phyloP scores from a whole-genome alignment of 2,329 filamentous ascomycete genomes.

The Paecilomyces formosus region DNA sequence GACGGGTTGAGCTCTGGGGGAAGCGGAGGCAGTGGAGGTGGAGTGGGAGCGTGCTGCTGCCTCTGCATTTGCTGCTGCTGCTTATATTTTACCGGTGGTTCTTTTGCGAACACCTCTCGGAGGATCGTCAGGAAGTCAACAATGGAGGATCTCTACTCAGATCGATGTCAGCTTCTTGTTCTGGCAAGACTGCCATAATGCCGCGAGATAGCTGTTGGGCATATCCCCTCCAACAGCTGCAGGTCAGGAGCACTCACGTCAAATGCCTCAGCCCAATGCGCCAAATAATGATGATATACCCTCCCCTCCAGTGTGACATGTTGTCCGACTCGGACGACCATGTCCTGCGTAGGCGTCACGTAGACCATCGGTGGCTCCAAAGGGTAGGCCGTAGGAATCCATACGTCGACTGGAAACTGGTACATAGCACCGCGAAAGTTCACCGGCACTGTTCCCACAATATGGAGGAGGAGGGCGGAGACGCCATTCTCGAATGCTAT shows the following conservation, averaged over 20 bases:
- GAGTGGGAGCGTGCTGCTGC: constrained; percentile 31
- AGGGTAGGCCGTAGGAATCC: constrained; percentile 88
- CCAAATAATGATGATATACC: constrained; percentile 92
- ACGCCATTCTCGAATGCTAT: constrained; percentile 81
- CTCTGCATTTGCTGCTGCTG: constrained; percentile 37
- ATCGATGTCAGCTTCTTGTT: neutral
- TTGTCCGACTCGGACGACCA: constrained; percentile 85
- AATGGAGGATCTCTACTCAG: constrained; percentile 65
- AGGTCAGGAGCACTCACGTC: constrained; percentile 59
- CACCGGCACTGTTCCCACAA: constrained; percentile 85
- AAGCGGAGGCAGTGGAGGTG: constrained; percentile 64
- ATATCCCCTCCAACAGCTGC: neutral
- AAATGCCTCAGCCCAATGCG: constrained; percentile 82
- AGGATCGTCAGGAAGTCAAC: constrained; percentile 76
- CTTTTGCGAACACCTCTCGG: constrained; percentile 83
- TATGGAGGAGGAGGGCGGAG: constrained; percentile 76
- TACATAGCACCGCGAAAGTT: constrained; percentile 83
- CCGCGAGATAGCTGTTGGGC: neutral
- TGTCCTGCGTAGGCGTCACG: constrained; percentile 78
- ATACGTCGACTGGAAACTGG: constrained; percentile 84
- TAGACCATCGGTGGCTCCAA: constrained; percentile 78
- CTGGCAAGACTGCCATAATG: neutral
- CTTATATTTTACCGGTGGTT: constrained; percentile 80
- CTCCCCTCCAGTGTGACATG: constrained; percentile 90
- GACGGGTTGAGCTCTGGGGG: constrained; percentile 54